Evolutionary conservation across 768 basidiomycete genomes (phyloP).

Genomic region (Boletellus emodensis): DNA sequence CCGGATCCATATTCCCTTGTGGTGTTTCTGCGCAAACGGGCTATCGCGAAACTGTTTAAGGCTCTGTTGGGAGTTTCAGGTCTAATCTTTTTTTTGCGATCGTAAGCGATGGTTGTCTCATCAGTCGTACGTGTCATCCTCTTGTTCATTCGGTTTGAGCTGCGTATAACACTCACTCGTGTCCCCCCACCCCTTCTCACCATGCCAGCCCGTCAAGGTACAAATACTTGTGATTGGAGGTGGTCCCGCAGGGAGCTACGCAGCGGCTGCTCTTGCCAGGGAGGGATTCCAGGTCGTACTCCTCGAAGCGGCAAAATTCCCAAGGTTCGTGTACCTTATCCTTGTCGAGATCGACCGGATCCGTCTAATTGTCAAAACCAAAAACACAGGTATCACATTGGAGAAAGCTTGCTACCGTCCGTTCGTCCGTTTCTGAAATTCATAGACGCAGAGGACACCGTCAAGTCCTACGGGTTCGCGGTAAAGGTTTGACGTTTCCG

Average conservation of each 20-base stretch:
- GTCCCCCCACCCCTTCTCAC: no score
- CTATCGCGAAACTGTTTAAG: no score
- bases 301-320: slow-evolving; percentile 10
- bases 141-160: not conserved
- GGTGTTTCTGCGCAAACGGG: no score
- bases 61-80: no score
- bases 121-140: not conserved
- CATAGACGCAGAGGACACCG: slow-evolving; percentile 4
- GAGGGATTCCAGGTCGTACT: slow-evolving; percentile 11
- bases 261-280: slow-evolving; percentile 5
- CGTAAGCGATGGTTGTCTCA: not conserved
- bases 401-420: slow-evolving; percentile 12
- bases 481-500: slow-evolving; percentile 1
- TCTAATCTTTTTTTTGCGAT: not conserved
- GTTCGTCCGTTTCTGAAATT: slow-evolving; percentile 7
- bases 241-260: slow-evolving; percentile 12
- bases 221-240: slow-evolving; percentile 14
- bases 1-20: no score
- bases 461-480: slow-evolving; percentile 7
- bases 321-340: slow-evolving; percentile 2
- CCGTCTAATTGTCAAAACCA: no score
- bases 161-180: no score
- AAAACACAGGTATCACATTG: slow-evolving; percentile 11
- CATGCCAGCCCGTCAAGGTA: not conserved
- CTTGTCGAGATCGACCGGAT: no score